Percentiles rank a stretch among this genome's conserved stretches.
Evolutionary conservation across 768 basidiomycete species (phyloP).

Genomic region (Guyanaporus albipodus): DNA sequence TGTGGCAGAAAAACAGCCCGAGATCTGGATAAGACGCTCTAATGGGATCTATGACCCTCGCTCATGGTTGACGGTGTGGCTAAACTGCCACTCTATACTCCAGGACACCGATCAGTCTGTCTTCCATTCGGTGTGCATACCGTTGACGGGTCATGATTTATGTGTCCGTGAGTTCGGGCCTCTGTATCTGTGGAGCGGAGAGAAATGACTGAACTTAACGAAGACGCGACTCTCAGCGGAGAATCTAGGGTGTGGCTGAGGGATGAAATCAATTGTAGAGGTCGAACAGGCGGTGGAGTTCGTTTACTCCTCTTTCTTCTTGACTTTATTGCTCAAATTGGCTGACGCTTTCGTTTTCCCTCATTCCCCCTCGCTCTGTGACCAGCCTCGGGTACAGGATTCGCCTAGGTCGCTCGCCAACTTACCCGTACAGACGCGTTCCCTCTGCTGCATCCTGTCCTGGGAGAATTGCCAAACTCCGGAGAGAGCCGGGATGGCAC

Average conservation of each 20-base stretch:
- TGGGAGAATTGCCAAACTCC: no score
- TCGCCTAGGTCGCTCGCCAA: background rate
- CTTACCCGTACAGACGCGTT: background rate
- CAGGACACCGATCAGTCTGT: background rate
- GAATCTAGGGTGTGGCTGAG: background rate
- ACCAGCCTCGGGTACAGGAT: background rate
- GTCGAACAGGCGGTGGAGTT: background rate
- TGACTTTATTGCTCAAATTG: no score
- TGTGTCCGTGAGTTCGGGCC: background rate
- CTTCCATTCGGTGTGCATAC: slow-evolving; percentile 3
- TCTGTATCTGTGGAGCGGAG: background rate
- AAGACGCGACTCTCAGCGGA: background rate
- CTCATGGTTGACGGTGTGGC: background rate
- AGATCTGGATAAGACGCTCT: slow-evolving; percentile 6
- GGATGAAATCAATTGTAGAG: background rate
- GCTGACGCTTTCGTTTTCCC: background rate
- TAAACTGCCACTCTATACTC: background rate
- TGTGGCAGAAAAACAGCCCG: background rate
- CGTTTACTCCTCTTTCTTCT: background rate
- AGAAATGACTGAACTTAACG: background rate
- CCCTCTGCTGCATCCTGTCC: no score
- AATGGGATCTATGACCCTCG: background rate
- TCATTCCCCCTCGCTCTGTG: background rate
- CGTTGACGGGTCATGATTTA: background rate
- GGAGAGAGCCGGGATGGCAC: background rate